Conservation (phyloP, 306 rosid genomes). For the Sophora flavescens region DNA sequence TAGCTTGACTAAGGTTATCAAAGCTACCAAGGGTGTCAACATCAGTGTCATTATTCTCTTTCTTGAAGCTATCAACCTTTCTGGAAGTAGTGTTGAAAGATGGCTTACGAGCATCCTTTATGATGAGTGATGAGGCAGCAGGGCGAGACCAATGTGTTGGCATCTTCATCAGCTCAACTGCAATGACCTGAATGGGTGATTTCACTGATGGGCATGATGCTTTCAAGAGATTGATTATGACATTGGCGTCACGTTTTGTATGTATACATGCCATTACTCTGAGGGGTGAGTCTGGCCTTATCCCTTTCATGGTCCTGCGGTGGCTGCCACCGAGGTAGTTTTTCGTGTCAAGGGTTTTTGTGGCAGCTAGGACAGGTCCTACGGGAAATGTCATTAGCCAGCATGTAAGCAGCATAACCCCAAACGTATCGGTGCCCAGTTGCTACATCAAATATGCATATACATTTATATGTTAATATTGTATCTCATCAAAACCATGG, state of each 20-base stretch:
- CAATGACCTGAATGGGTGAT: conserved; percentile 50
- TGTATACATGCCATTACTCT: conserved; percentile 54
- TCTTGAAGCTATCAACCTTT: neutral
- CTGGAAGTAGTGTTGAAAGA: neutral
- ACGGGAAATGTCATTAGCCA: conserved; percentile 49
- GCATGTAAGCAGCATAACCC: conserved; percentile 50
- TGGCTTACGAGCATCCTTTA: conserved; percentile 43
- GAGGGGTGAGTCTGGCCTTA: conserved; percentile 44
- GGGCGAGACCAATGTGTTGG: conserved; percentile 19
- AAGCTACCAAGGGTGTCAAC: conserved; percentile 47
- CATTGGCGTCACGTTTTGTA: conserved; percentile 44
- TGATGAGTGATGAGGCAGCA: conserved; percentile 43
- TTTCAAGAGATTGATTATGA: conserved; percentile 46
- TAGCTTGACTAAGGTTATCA: conserved; percentile 52
- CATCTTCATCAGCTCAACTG: conserved; percentile 51
- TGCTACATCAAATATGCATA: conserved; percentile 37
- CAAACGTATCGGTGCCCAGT: conserved; percentile 36
- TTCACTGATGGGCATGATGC: conserved; percentile 47
- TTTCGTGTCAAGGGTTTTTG: neutral
- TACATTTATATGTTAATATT: neutral
- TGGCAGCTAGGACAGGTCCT: conserved; percentile 36
- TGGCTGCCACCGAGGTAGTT: neutral
- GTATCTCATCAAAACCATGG: neutral
- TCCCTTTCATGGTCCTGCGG: conserved; percentile 32
- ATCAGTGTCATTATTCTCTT: neutral